These are phyloP conservation scores for Penicillium sp. DNA, from an alignment of 2,329 filamentous ascomycete genomes.

Conservation along the genomic window DNA sequence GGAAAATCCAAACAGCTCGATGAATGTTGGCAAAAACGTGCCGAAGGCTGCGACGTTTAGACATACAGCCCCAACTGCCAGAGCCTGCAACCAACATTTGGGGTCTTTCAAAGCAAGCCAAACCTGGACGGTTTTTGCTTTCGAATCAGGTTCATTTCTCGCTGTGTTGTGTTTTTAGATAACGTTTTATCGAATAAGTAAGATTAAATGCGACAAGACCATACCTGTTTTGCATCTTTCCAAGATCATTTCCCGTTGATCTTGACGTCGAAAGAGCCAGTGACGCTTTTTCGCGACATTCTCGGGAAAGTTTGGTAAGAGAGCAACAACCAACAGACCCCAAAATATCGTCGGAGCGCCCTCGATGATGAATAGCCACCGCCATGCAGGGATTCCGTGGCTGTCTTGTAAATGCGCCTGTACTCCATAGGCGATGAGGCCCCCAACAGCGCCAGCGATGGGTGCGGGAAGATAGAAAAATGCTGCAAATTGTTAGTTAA, in stretches of 20 bases:
- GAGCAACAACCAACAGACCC: neutral
- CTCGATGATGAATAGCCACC: neutral
- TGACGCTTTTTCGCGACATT: neutral
- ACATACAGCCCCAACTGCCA: neutral
- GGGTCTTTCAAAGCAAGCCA: neutral
- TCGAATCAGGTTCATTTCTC: neutral
- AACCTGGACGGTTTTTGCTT: neutral
- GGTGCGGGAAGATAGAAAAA: neutral
- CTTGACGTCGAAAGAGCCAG: neutral
- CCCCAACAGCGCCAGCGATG: neutral
- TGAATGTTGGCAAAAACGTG: slow-evolving; percentile 1
- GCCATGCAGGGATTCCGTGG: neutral
- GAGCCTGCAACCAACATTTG: neutral
- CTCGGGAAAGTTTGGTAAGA: neutral
- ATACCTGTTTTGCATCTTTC: neutral
- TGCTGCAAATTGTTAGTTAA: neutral
- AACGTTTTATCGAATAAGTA: too few species aligned
- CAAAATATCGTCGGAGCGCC: neutral
- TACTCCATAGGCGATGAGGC: neutral
- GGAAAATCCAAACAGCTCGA: neutral
- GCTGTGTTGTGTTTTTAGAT: neutral
- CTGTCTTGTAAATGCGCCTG: neutral
- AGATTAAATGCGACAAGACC: too few species aligned
- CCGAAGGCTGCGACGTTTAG: slow-evolving; percentile 3
- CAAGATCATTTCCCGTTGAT: neutral